Conservation (phyloP, 73 alveolate genomes). For the Effrenium voratum region DNA sequence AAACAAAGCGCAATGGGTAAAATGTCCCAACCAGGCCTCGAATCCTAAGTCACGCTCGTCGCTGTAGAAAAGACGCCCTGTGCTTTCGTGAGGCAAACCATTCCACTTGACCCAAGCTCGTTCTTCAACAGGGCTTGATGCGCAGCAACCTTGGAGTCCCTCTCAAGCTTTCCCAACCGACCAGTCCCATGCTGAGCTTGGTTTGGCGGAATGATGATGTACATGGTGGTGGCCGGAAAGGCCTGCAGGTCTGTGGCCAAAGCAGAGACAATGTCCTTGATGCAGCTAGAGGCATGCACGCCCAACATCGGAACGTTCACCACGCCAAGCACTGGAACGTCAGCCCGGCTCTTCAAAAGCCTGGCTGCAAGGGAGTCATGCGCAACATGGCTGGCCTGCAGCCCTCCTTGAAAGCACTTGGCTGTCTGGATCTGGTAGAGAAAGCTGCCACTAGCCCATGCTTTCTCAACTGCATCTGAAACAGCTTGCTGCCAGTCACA, state of each 20-base stretch:
- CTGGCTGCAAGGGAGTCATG: not conserved
- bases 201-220: not conserved
- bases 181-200: constrained; percentile 14
- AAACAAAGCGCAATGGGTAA: too few relatives aligned
- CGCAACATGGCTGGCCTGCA: too few relatives aligned
- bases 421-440: too few relatives aligned
- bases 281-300: not conserved
- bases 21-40: not conserved
- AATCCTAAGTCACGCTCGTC: not conserved
- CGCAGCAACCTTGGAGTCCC: not conserved
- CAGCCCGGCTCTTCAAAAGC: not conserved
- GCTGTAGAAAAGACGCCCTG: not conserved
- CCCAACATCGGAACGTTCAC: constrained; percentile 18
- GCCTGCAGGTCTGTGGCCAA: not conserved
- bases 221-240: not conserved
- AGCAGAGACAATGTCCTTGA: not conserved
- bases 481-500: too few relatives aligned
- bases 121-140: not conserved
- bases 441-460: too few relatives aligned
- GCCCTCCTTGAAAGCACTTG: too few relatives aligned
- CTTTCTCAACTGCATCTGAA: too few relatives aligned
- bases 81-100: too few relatives aligned
- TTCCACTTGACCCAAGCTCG: not conserved
- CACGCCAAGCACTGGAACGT: constrained; percentile 5
- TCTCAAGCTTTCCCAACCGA: not conserved